phyloP scores from a whole-genome alignment of 164 flowering plant species.

The Stephania yunnanensis region DNA sequence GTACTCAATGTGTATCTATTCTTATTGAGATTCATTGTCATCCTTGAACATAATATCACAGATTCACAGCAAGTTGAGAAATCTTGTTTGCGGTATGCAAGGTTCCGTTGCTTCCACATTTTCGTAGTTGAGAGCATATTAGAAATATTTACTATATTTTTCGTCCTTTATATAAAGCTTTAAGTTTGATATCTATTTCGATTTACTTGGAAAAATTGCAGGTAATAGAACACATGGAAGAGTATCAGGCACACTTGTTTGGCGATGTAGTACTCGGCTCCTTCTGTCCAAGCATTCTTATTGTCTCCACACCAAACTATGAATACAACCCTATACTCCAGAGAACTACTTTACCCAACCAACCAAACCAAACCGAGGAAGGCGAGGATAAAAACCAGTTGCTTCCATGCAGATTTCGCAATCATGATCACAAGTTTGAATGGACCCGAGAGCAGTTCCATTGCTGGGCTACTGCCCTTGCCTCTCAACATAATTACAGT shows the following conservation, averaged over 20 bases:
- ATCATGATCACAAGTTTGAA: slow-evolving; percentile 97
- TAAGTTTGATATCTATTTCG: not conserved
- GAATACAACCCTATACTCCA: slow-evolving; percentile 89
- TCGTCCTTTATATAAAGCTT: not conserved
- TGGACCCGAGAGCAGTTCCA: slow-evolving; percentile 89
- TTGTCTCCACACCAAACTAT: slow-evolving; percentile 94
- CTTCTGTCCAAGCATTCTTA: slow-evolving; percentile 66
- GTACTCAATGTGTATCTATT: no score
- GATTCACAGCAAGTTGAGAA: no score
- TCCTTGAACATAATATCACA: no score
- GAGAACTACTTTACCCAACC: slow-evolving; percentile 24
- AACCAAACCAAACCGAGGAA: slow-evolving; percentile 48
- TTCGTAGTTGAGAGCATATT: not conserved
- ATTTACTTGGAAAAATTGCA: slow-evolving; percentile 12
- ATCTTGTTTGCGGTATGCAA: no score
- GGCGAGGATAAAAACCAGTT: slow-evolving; percentile 44
- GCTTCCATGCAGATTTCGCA: slow-evolving; percentile 65
- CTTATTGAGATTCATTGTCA: no score
- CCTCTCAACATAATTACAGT: slow-evolving; percentile 52
- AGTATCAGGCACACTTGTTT: slow-evolving; percentile 72
- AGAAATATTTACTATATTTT: not conserved
- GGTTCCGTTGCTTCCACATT: no score
- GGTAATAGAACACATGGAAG: slow-evolving; percentile 99
- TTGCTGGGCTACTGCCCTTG: slow-evolving; percentile 67
- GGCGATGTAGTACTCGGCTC: slow-evolving; percentile 61